A percentile compares a stretch with the other conserved stretches of the same genome.
phyloP scores from a whole-genome alignment of 805 yeast genomes.

The Candida coquimbonensis region DNA sequence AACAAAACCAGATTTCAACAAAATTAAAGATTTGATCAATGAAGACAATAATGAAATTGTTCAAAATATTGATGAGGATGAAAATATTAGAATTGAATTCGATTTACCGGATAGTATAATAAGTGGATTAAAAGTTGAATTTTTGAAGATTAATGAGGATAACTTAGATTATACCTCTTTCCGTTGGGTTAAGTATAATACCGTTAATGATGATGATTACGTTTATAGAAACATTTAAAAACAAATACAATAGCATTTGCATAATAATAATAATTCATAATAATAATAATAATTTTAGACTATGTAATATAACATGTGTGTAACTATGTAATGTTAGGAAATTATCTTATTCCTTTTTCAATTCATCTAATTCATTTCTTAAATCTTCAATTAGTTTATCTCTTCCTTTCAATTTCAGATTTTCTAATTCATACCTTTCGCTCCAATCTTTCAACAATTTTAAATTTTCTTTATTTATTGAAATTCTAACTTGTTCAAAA shows the following conservation, averaged over 20 bases:
- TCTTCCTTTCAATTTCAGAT: constrained; percentile 4
- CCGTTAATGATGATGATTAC: constrained; percentile 31
- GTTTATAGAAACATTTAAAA: constrained; percentile 18
- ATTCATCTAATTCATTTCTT: neutral
- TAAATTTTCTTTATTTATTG: constrained; percentile 15
- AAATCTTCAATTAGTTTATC: constrained; percentile 1
- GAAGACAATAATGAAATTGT: constrained; percentile 7
- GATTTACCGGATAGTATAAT: constrained; percentile 58
- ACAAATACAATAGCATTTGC: neutral
- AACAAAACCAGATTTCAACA: constrained; percentile 16
- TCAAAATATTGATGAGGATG: neutral
- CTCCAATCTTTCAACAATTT: constrained; percentile 18
- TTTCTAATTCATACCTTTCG: constrained; percentile 1
- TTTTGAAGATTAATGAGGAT: constrained; percentile 54
- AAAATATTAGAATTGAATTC: constrained; percentile 45
- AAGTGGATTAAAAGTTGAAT: constrained; percentile 61
- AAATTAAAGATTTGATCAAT: constrained; percentile 13
- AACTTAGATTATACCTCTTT: constrained; percentile 57
- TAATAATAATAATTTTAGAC: neutral
- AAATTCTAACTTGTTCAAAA: constrained; percentile 20
- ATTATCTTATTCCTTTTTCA: neutral
- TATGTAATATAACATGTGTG: neutral
- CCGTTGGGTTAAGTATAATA: constrained; percentile 71
- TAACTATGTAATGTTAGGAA: too few species aligned
- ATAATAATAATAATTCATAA: neutral